Base-by-base conservation (phyloP, 805 yeast genomes). In the Torulaspora quercuum region DNA sequence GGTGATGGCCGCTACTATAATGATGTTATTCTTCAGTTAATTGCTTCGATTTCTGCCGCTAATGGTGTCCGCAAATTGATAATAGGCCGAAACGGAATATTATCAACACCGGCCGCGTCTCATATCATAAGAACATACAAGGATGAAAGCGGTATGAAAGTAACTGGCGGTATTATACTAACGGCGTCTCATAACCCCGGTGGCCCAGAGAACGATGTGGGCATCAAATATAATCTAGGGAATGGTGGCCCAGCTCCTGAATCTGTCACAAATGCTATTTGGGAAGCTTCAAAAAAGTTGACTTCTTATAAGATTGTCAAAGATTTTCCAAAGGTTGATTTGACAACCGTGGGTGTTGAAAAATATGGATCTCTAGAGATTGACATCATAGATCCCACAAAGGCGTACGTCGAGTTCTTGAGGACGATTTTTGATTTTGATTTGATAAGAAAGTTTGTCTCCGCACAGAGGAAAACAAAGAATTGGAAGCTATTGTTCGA, bases 161-260 rank as follows among this genome's bases (percentile, higher is more conserved):
- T 81, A 41, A 87, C 96, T 8, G 98, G 97, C 44, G 97, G 97
- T 45, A 90, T 90, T 65, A 86, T 92, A 49, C 71, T 90, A 56
- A 90, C 98, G 6, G 97, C 97, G 2, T 82, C 95, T 16, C 98
- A 90, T 65, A 90, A 90, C 64, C 98, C 98, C 11, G 98, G 98
- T 60, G 97, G 97, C 6, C 95, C 95, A 40, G 66, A 72, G 17
- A 80, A 84, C 47, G 98, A 90, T 60, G 73, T 88, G 59, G 98
- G 98, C 37, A 90, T 90, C 70, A 90, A 90, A 68, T 92, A 92
- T 69, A 92, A 90, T 64, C 70, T 92, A 61, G 76, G 84, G 46
- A 90, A 90, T 58, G 98, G 98, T 49, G 98, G 96, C 2, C 98
- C 98, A 26, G 97, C 97, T 8, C 98, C 98, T 8, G 98, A 90